Conservation (phyloP, 78 protist genomes). For the Dictyostelium purpureum region DNA sequence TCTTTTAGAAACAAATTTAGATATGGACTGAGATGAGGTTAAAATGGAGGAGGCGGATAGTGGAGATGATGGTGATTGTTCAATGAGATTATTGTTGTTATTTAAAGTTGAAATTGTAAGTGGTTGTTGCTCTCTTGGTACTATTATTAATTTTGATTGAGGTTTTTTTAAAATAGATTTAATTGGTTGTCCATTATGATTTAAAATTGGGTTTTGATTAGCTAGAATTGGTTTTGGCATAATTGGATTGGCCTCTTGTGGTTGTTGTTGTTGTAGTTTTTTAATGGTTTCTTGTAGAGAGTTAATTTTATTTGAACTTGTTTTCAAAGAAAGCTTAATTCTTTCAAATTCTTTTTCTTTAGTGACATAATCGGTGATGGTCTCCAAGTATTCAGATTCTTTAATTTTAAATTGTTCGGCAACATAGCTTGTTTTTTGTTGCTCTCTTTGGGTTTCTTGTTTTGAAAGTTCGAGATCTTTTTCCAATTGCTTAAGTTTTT, state of each 20-base stretch:
- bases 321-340: background rate
- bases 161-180: conserved; percentile 33
- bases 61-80: too few relatives aligned
- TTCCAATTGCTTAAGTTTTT: background rate
- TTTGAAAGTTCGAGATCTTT: background rate
- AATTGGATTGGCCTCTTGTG: background rate
- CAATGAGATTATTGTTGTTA: background rate
- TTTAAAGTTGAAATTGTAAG: background rate
- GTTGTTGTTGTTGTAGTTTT: background rate
- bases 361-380: background rate
- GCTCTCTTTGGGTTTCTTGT: background rate
- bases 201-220: background rate
- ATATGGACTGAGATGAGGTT: background rate
- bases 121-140: background rate
- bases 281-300: background rate
- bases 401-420: background rate
- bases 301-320: background rate
- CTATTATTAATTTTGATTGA: background rate
- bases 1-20: background rate
- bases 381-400: conserved; percentile 20
- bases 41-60: background rate
- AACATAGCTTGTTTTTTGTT: background rate
- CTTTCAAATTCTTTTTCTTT: conserved; percentile 3
- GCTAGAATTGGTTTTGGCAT: background rate
- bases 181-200: conserved; percentile 30